A percentile compares a stretch with the other conserved stretches of the same genome.
These are phyloP conservation scores for Amylostereum chailletii DNA, from an alignment of 1,284 basidiomycete genomes.

Conservation along the genomic window DNA sequence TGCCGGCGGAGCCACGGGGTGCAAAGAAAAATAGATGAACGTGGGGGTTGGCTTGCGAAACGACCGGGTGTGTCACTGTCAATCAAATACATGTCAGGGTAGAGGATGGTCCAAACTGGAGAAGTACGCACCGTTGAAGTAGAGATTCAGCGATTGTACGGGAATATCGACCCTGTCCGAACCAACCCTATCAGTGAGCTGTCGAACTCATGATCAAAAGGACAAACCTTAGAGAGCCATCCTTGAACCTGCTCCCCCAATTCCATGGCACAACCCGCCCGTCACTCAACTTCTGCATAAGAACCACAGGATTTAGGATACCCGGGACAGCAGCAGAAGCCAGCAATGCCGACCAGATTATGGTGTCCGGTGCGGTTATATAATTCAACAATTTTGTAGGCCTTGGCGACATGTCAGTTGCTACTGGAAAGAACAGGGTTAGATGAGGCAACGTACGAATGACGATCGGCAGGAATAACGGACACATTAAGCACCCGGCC, in stretches of 20 bases:
- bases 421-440: neutral
- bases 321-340: slow-evolving; percentile 83
- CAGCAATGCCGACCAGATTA: slow-evolving; percentile 71
- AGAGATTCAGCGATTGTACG: slow-evolving; percentile 84
- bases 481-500: slow-evolving; percentile 92
- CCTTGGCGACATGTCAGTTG: slow-evolving; percentile 26
- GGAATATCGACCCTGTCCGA: slow-evolving; percentile 83
- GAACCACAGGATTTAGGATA: slow-evolving; percentile 79
- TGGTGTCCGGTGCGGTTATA: slow-evolving; percentile 86
- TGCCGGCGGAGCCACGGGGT: slow-evolving; percentile 87
- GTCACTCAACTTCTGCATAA: slow-evolving; percentile 88
- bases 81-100: slow-evolving; percentile 4
- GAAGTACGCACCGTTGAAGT: slow-evolving; percentile 66
- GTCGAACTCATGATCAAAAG: neutral
- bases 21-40: slow-evolving; percentile 99
- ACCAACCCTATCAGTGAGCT: neutral
- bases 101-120: neutral
- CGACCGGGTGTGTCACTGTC: slow-evolving; percentile 89
- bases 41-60: slow-evolving; percentile 95
- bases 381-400: slow-evolving; percentile 96
- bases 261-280: slow-evolving; percentile 88
- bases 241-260: slow-evolving; percentile 89
- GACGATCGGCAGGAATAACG: slow-evolving; percentile 90
- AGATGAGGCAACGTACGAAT: slow-evolving; percentile 53
- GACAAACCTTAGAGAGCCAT: slow-evolving; percentile 73